A percentile compares a stretch with the other conserved stretches of the same genome.
phyloP scores from a whole-genome alignment of 106 monocot species.

The Platanthera zijinensis region DNA sequence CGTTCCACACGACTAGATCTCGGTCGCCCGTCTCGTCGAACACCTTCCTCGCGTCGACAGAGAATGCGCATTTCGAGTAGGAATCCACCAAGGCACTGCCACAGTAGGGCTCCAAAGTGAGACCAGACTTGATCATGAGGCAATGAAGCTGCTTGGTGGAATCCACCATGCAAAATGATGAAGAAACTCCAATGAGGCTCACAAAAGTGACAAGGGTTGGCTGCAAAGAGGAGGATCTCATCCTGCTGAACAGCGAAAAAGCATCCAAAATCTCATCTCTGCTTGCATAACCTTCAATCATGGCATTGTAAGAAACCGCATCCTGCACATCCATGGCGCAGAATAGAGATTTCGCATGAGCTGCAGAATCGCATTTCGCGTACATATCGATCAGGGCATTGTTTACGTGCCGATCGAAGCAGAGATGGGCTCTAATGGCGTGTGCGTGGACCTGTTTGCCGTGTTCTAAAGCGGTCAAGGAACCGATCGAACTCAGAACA shows the following conservation, averaged over 20 bases:
- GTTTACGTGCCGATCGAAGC: constrained; percentile 59
- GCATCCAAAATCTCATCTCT: constrained; percentile 35
- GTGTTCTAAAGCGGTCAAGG: constrained; percentile 39
- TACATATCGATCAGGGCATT: constrained; percentile 89
- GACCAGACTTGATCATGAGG: constrained; percentile 47
- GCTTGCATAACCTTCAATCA: constrained; percentile 78
- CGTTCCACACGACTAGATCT: constrained; percentile 85
- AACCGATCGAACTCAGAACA: constrained; percentile 65
- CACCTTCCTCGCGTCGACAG: constrained; percentile 57
- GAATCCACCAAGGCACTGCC: constrained; percentile 76
- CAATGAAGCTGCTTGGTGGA: constrained; percentile 68
- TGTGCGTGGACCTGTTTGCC: constrained; percentile 73
- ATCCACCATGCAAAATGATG: constrained; percentile 27
- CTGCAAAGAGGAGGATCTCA: constrained; percentile 31
- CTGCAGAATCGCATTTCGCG: constrained; percentile 56
- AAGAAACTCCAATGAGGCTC: constrained; percentile 54
- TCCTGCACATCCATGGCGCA: constrained; percentile 34
- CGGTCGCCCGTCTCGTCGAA: constrained; percentile 57
- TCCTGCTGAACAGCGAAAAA: constrained; percentile 45
- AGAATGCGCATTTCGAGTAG: constrained; percentile 66
- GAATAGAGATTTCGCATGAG: constrained; percentile 51
- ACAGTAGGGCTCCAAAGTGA: constrained; percentile 40
- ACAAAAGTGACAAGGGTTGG: constrained; percentile 68
- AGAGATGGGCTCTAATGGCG: constrained; percentile 53
- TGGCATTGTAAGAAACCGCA: constrained; percentile 75